Evolutionary conservation across 148 eudicot species (phyloP), one percentile per base, ranked within the genome.

Genomic region (Talinum fruticosum): DNA sequence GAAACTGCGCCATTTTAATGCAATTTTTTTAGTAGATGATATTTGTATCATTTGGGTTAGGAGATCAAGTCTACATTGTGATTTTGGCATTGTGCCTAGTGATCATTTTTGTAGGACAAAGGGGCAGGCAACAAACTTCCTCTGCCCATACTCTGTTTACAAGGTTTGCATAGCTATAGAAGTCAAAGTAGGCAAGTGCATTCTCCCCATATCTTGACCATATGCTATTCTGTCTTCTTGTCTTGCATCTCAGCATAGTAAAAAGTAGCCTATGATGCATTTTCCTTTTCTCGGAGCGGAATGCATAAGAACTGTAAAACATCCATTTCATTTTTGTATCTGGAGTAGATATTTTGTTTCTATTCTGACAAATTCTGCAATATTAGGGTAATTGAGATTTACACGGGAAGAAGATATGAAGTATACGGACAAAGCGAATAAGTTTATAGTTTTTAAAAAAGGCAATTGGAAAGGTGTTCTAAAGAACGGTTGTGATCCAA

Each of bases 141-240:
- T 61, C 69, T 38, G 69, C 51, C 18, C 41, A 37, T 64, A 44
- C 72, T 38, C 69, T 76, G 49, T 65, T 15, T 41, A 24, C 18
- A 34, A 73, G 36, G 68, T 26, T 41, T 66, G 41, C 30, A 38
- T 12, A 69, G 24, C 21, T 70, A n/a, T 35, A 12, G 34, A 37
- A 41, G 54, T 24, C 32, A 70, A 70, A 38, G 2, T 32, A 24
- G 16, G 29, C 24, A 28, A 70, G 33, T 38, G 15, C n/a, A n/a
- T n/a, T n/a, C n/a, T n/a, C n/a, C 26, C 53, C 73, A 38, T 70
- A 14, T 70, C 53, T 70, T 70, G 54, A 70, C 73, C 53, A 38
- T 38, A 70, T 38, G 33, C 21, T 28, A 38, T 28, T 10, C 8
- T 70, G 54, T 38, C 54, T 38, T 44, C 72, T 69, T 12, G 7